Evolutionary conservation across 306 rosid species (phyloP).

Genomic region (Castanea sativa): DNA sequence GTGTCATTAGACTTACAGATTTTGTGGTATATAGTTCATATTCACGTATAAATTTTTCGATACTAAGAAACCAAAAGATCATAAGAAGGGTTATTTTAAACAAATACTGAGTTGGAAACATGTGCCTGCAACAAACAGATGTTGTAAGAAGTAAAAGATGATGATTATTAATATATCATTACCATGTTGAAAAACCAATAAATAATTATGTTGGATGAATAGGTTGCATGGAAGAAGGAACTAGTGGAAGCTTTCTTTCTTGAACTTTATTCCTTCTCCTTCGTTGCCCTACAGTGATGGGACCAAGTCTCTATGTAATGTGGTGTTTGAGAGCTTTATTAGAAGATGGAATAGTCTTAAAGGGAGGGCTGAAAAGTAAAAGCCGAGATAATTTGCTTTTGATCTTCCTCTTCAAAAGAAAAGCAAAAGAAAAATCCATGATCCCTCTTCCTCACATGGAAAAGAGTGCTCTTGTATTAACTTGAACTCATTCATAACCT

Average conservation of each 20-base stretch:
- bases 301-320: conserved; percentile 52
- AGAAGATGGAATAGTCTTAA: conserved; percentile 69
- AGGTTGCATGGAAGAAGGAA: conserved; percentile 63
- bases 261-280: conserved; percentile 75
- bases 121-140: conserved; percentile 57
- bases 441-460: conserved; percentile 41
- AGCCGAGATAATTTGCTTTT: conserved; percentile 54
- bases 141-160: conserved; percentile 64
- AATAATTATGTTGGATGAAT: conserved; percentile 46
- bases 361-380: conserved; percentile 72
- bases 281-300: conserved; percentile 57
- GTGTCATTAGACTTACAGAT: too few relatives aligned
- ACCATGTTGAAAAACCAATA: conserved; percentile 61
- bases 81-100: conserved; percentile 2
- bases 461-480: conserved; percentile 72
- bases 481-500: conserved; percentile 23
- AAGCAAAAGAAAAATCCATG: conserved; percentile 30
- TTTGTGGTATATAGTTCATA: not conserved
- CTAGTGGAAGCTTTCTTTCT: conserved; percentile 55
- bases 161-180: conserved; percentile 83
- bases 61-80: conserved; percentile 19
- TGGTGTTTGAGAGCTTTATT: conserved; percentile 34
- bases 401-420: conserved; percentile 59
- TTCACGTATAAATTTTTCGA: conserved; percentile 10
- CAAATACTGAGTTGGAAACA: conserved; percentile 45